phyloP scores from a whole-genome alignment of 345 rosid genomes.

The Lepidium africanum region DNA sequence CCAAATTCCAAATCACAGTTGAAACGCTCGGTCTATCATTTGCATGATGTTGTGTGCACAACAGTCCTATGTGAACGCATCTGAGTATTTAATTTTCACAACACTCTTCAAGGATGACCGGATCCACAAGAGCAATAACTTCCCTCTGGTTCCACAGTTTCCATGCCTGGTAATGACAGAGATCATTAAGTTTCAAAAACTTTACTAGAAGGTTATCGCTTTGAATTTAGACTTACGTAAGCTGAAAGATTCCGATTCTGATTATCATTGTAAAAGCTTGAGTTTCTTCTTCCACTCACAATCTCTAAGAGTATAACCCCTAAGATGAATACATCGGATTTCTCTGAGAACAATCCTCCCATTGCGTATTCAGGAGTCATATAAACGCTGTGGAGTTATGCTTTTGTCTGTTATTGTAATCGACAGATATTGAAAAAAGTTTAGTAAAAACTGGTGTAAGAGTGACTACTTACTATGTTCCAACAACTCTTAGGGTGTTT shows the following conservation, averaged over 20 bases:
- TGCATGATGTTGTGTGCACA: constrained; percentile 27
- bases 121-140: background rate
- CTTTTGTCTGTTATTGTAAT: constrained; percentile 2
- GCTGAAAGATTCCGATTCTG: constrained; percentile 12
- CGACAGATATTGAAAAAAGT: background rate
- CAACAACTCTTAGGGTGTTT: too few relatives aligned
- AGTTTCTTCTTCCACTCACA: constrained; percentile 26
- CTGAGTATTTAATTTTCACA: constrained; percentile 1
- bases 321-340: constrained; percentile 40
- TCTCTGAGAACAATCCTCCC: constrained; percentile 38
- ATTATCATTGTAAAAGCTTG: constrained; percentile 6
- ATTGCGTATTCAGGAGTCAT: constrained; percentile 39
- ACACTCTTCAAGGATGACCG: background rate
- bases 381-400: constrained; percentile 29
- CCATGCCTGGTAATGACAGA: constrained; percentile 18
- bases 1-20: constrained; percentile 18
- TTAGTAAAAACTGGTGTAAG: too few relatives aligned
- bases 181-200: background rate
- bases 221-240: constrained; percentile 13
- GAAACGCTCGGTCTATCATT: constrained; percentile 27
- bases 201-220: background rate
- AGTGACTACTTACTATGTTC: too few relatives aligned
- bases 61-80: constrained; percentile 18
- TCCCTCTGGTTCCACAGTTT: constrained; percentile 18
- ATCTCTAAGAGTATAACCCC: constrained; percentile 38